Evolutionary conservation across 305 asterid genomes (phyloP).

Genomic region (Solanum aculeatissimum): DNA sequence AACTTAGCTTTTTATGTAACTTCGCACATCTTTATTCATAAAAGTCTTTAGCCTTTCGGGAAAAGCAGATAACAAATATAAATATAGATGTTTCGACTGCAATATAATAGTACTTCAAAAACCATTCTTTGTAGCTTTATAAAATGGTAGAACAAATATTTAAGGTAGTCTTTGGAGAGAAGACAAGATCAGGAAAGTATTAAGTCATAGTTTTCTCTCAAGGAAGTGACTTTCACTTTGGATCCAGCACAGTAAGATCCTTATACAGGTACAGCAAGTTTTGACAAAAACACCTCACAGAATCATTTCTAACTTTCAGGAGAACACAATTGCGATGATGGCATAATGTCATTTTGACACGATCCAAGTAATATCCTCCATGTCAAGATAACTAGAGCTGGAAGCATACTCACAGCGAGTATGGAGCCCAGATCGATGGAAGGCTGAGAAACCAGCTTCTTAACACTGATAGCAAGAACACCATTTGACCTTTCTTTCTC

Average conservation of each 20-base stretch:
- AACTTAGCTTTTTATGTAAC: not conserved
- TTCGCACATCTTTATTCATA: no score
- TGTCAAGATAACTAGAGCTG: not conserved
- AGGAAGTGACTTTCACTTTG: not conserved
- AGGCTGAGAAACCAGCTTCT: slow-evolving; percentile 33
- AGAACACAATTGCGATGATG: not conserved
- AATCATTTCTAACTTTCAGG: not conserved
- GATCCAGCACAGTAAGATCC: not conserved
- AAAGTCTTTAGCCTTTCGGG: no score
- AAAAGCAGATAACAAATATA: no score
- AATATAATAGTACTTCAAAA: no score
- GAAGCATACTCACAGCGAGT: slow-evolving; percentile 43
- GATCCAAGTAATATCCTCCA: not conserved
- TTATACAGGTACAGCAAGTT: not conserved
- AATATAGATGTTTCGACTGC: no score
- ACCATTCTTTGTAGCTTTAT: no score
- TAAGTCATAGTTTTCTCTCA: not conserved
- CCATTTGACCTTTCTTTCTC: slow-evolving; percentile 74
- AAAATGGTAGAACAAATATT: not conserved
- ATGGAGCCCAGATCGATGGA: slow-evolving; percentile 32
- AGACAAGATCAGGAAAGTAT: not conserved
- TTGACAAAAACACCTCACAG: not conserved
- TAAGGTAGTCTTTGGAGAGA: not conserved
- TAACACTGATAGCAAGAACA: slow-evolving; percentile 55
- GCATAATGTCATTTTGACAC: not conserved